Conservation (phyloP, 768 basidiomycete species). For the Tricholoma sp. region DNA sequence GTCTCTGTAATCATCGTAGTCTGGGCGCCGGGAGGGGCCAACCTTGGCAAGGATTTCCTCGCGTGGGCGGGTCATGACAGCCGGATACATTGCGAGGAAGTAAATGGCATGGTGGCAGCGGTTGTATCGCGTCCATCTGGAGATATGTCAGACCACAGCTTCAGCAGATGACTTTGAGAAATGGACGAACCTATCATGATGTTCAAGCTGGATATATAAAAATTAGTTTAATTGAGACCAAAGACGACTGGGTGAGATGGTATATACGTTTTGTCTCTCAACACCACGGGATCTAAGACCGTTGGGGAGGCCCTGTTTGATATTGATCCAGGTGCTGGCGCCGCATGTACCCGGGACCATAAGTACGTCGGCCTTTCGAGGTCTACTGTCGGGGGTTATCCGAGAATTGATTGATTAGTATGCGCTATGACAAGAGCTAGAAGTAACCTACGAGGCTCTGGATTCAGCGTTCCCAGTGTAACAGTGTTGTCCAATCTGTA, state of each 20-base stretch:
- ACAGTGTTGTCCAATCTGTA: too few species aligned
- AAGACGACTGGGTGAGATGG: not conserved
- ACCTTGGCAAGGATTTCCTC: slow-evolving; percentile 52
- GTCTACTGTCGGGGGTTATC: too few species aligned
- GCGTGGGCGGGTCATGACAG: slow-evolving; percentile 41
- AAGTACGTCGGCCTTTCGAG: too few species aligned
- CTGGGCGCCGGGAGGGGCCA: slow-evolving; percentile 43
- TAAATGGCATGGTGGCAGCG: slow-evolving; percentile 41
- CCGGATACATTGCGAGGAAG: slow-evolving; percentile 47
- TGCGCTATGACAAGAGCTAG: too few species aligned
- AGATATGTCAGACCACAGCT: not conserved
- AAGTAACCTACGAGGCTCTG: too few species aligned
- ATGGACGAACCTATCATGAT: slow-evolving; percentile 35
- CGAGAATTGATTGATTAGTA: too few species aligned
- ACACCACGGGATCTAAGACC: too few species aligned
- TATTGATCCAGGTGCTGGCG: too few species aligned
- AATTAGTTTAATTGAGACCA: not conserved
- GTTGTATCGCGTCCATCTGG: slow-evolving; percentile 43
- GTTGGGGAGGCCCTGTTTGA: too few species aligned
- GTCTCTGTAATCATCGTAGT: slow-evolving; percentile 50
- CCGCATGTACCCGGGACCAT: too few species aligned
- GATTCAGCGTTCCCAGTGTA: too few species aligned
- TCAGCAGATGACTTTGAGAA: not conserved
- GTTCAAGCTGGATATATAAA: slow-evolving; percentile 27
- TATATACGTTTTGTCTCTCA: too few species aligned